These are phyloP conservation scores for Pinus tabuliformis DNA, from an alignment of 75 land plant species.

Conservation along the genomic window DNA sequence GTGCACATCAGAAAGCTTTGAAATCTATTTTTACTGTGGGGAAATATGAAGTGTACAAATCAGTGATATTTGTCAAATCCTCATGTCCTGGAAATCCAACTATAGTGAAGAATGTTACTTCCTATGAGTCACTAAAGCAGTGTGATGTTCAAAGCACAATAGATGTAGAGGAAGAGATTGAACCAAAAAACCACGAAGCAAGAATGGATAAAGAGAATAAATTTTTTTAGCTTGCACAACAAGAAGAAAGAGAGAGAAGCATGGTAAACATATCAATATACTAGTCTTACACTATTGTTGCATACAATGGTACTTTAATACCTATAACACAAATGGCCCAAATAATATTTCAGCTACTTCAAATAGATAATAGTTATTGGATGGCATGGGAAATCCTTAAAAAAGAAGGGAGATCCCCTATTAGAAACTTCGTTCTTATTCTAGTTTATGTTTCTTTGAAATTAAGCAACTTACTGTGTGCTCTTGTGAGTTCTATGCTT, in stretches of 20 bases:
- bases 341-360: not conserved
- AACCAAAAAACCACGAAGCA: not conserved
- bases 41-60: not conserved
- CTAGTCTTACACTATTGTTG: slow-evolving; percentile 7
- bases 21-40: not conserved
- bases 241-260: slow-evolving; percentile 27
- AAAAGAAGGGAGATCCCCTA: not conserved
- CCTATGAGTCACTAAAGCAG: not conserved
- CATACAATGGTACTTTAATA: not conserved
- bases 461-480: not conserved
- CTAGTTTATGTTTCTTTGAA: not conserved
- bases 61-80: not conserved
- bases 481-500: not conserved
- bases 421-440: not conserved
- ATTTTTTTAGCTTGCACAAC: slow-evolving; percentile 14
- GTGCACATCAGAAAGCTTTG: slow-evolving; percentile 43
- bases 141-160: not conserved
- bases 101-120: not conserved
- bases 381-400: slow-evolving; percentile 8
- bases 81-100: not conserved
- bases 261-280: slow-evolving; percentile 11
- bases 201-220: not conserved
- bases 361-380: slow-evolving; percentile 10
- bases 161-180: not conserved
- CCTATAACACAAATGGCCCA: slow-evolving; percentile 7